Conservation (phyloP, 352 stramenopile genomes). For the Globisporangium middletonii region DNA sequence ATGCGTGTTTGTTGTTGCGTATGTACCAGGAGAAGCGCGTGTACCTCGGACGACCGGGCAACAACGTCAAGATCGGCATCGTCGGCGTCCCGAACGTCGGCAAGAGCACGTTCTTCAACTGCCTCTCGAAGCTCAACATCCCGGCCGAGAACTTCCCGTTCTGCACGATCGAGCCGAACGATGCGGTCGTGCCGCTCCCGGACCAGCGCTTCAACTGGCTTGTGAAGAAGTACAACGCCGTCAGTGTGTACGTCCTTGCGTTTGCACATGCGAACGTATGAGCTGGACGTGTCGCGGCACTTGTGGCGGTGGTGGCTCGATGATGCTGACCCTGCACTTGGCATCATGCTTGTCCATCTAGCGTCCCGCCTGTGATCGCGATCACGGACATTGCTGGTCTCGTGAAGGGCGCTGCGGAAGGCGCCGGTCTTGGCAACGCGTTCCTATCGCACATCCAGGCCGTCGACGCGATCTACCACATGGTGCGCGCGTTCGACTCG, state of each 20-base stretch:
- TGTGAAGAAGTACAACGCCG: slow-evolving; percentile 93
- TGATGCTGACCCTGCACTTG: no score
- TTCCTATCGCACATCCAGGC: slow-evolving; percentile 99
- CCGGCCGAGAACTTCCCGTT: slow-evolving; percentile 93
- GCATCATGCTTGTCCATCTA: no score
- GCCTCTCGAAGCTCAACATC: slow-evolving; percentile 93
- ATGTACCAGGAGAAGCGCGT: slow-evolving; percentile 34
- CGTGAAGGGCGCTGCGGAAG: slow-evolving; percentile 96
- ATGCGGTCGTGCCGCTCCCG: slow-evolving; percentile 94
- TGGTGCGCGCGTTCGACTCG: slow-evolving; percentile 97
- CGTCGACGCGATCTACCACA: slow-evolving; percentile 98
- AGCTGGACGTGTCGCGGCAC: no score
- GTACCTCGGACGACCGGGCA: slow-evolving; percentile 79
- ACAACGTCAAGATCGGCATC: slow-evolving; percentile 98
- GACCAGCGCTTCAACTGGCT: slow-evolving; percentile 99
- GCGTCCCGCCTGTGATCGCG: slow-evolving; percentile 93
- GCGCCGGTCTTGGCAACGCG: slow-evolving; percentile 97
- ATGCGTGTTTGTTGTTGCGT: no score
- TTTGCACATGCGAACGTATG: no score
- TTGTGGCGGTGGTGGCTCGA: no score
- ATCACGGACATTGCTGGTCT: slow-evolving; percentile 99
- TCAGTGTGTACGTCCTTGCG: slow-evolving; percentile 63
- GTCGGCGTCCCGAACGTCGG: slow-evolving; percentile 99
- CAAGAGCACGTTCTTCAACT: slow-evolving; percentile 99
- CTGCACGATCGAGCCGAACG: slow-evolving; percentile 99